Evolutionary conservation across 2,329 filamentous ascomycete species (phyloP), one percentile per base, ranked within the genome.

Genomic region (Venturia effusa): DNA sequence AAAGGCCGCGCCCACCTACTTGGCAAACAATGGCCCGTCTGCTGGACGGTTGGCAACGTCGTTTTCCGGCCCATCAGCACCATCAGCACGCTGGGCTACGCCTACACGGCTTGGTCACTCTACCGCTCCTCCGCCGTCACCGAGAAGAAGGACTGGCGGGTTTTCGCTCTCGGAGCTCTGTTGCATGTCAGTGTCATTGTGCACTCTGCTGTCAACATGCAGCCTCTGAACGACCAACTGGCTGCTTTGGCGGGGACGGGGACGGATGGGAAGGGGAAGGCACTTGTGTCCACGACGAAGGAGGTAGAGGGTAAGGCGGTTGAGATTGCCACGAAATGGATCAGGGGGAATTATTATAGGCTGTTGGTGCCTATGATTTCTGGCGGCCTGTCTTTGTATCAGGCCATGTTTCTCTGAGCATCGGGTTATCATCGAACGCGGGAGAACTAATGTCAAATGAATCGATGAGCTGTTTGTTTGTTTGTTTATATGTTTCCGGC

Each of bases 11-110:
- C 78, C 22, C 74, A 72, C 32, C 74, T 79, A 40, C 76, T 82
- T 4, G 79, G 78, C 34, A 73, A 74, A 13, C 78, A 81, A 71
- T 81, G 79, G 79, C 77, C 78, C 22, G 71, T 78, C 34, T 80
- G 79, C 72, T 81, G 79, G 79, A 71, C 71, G n/a, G 76, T 80
- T 11, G 79, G 79, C 64, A 81, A 81, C 70, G 71, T 74, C 37
- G 80, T 81, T 72, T 81, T 82, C 71, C 75, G 80, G 1, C 79
- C 79, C n/a, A 81, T 81, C 65, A 78, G 75, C 64, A 78, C 77
- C 1, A 70, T 81, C 1, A 78, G 79, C 24, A 76, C 80, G 65
- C 68, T 80, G 17, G 79, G 79, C 37, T 81, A 81, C 67, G 75
- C 72, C 4, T 81, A 77, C 67, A 72, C 77, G 1, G 73, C 75